A percentile compares a stretch with the other conserved stretches of the same genome.
phyloP scores from a whole-genome alignment of 2,329 filamentous ascomycete species.

The Fusarium sp. region DNA sequence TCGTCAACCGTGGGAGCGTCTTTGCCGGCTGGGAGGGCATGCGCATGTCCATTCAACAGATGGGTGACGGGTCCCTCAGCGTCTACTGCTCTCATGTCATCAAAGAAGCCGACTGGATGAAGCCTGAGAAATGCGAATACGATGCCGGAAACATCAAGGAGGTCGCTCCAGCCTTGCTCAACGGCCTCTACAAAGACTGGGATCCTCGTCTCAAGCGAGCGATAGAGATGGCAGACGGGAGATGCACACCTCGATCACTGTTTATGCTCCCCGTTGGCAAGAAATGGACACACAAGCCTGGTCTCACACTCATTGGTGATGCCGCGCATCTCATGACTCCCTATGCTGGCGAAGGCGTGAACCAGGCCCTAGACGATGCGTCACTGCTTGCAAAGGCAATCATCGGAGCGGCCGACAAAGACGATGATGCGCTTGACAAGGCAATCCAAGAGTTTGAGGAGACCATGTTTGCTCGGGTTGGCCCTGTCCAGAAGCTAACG shows the following conservation, averaged over 20 bases:
- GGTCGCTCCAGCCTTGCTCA: slow-evolving; percentile 51
- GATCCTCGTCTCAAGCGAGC: slow-evolving; percentile 53
- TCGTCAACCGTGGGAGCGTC: slow-evolving; percentile 59
- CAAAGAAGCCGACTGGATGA: slow-evolving; percentile 51
- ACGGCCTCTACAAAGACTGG: slow-evolving; percentile 53
- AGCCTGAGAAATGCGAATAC: slow-evolving; percentile 54
- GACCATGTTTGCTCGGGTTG: slow-evolving; percentile 51
- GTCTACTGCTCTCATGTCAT: slow-evolving; percentile 53
- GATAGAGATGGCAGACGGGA: slow-evolving; percentile 53
- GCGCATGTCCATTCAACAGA: slow-evolving; percentile 51
- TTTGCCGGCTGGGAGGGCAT: slow-evolving; percentile 57
- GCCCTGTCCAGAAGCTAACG: slow-evolving; percentile 52
- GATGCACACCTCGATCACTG: slow-evolving; percentile 55
- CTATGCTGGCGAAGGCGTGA: slow-evolving; percentile 69
- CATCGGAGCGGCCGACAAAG: slow-evolving; percentile 38
- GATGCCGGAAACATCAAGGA: slow-evolving; percentile 53
- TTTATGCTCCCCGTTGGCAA: slow-evolving; percentile 64
- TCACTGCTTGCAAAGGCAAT: slow-evolving; percentile 59
- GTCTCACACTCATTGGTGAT: slow-evolving; percentile 67
- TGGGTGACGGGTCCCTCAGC: slow-evolving; percentile 61
- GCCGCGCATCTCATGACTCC: slow-evolving; percentile 70
- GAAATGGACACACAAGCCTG: slow-evolving; percentile 58
- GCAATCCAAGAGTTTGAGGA: slow-evolving; percentile 50
- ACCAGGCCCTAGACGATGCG: slow-evolving; percentile 66
- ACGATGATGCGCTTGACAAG: slow-evolving; percentile 45